Percentiles rank a stretch among this genome's conserved stretches.
Conservation (phyloP, 306 rosid genomes). For the Abrus precatorius region DNA sequence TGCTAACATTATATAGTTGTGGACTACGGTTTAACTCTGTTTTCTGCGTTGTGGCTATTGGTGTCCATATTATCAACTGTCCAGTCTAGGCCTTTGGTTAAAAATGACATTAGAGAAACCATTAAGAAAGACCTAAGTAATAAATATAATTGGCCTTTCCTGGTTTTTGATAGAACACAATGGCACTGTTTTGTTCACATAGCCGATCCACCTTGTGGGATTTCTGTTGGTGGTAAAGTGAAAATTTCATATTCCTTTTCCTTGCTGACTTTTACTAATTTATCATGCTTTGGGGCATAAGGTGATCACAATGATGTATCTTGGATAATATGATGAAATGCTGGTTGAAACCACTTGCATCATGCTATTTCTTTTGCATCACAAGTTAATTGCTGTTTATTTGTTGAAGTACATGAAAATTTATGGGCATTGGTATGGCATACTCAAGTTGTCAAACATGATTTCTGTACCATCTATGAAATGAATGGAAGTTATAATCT, state of each 20-base stretch:
- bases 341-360: constrained; percentile 12
- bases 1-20: background rate
- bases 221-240: background rate
- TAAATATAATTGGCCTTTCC: background rate
- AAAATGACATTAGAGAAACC: background rate
- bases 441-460: constrained; percentile 1
- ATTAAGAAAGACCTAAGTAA: background rate
- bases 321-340: constrained; percentile 12
- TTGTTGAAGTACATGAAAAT: background rate
- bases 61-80: background rate
- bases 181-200: background rate
- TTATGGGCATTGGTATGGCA: constrained; percentile 10
- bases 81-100: constrained; percentile 12
- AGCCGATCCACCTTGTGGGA: background rate
- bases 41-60: constrained; percentile 11
- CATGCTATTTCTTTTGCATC: constrained; percentile 17
- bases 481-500: constrained; percentile 32
- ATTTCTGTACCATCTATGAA: constrained; percentile 19
- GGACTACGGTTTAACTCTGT: background rate
- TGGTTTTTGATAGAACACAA: background rate
- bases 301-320: background rate
- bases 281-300: background rate
- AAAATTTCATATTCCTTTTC: background rate
- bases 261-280: background rate
- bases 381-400: constrained; percentile 2